phyloP scores from a whole-genome alignment of 345 rosid species.

The Heritiera fomes region DNA sequence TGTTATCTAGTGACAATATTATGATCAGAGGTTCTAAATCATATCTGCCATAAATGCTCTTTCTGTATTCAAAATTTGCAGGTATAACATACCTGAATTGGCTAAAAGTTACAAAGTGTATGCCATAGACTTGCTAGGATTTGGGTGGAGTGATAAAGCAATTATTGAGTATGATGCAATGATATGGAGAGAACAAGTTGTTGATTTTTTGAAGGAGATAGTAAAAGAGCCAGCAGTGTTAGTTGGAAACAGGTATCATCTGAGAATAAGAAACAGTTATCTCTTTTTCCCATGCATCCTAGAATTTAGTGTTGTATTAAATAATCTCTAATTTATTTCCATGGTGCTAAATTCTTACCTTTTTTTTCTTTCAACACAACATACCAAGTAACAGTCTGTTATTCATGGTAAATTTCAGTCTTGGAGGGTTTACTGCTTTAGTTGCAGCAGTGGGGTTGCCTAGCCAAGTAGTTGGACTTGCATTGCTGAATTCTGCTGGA shows the following conservation, averaged over 20 bases:
- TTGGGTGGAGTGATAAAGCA: slow-evolving; percentile 98
- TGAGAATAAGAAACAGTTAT: neutral
- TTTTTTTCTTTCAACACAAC: slow-evolving; percentile 7
- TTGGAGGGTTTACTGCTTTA: slow-evolving; percentile 90
- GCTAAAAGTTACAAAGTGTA: slow-evolving; percentile 87
- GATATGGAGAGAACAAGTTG: slow-evolving; percentile 80
- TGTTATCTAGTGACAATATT: neutral
- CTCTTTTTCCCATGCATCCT: neutral
- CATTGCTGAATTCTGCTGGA: slow-evolving; percentile 84
- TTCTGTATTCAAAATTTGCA: slow-evolving; percentile 30
- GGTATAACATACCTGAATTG: slow-evolving; percentile 96
- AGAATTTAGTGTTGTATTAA: neutral
- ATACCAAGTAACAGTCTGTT: slow-evolving; percentile 8
- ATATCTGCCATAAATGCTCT: neutral
- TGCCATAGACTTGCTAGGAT: slow-evolving; percentile 91
- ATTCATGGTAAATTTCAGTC: slow-evolving; percentile 49
- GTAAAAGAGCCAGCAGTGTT: slow-evolving; percentile 88
- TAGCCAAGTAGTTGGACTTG: slow-evolving; percentile 70
- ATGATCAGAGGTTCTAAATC: neutral
- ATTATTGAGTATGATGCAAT: slow-evolving; percentile 47
- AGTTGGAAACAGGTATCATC: slow-evolving; percentile 84
- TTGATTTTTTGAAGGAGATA: slow-evolving; percentile 82
- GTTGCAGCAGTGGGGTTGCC: slow-evolving; percentile 64
- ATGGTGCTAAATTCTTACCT: neutral
- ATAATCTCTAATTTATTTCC: neutral